Evolutionary conservation across 352 stramenopile species (phyloP), one percentile per base, ranked within the genome.

Genomic region (Phytopythium sindhum): DNA sequence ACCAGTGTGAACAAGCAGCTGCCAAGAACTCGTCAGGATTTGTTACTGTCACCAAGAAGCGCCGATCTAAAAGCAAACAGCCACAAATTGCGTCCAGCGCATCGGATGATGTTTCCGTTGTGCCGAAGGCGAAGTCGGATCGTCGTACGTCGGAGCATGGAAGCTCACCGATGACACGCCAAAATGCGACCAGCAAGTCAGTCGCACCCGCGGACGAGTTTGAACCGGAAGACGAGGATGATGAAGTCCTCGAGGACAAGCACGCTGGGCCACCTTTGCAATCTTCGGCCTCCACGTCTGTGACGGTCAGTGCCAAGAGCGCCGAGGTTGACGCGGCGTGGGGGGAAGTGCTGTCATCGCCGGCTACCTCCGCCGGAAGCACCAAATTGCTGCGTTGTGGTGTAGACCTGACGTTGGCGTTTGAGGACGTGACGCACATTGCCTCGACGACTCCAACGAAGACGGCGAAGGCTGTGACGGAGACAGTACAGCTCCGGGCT

Each of bases 341-440:
- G 2, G 51, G n/a, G 12, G 51, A 57, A 42, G 24, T 57, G 51
- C 11, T 39, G 51, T 37, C 51, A 42, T 57, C 51, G 19, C 14
- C 51, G 21, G 33, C 11, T 31, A 29, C 47, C 24, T 17, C 15
- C 19, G 17, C n/a, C 31, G 33, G 53, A 24, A 59, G 31, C 33
- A 23, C 29, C 21, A 44, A 44, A 12, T 4, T 57, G 39, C 58
- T 76, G 12, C 42, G 21, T 44, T 26, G 35, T 48, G 59, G 59
- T 15, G 41, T 58, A 1, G 65, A 61, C 6, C 15, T 72, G 3
- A 68, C 50, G 29, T 28, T 76, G 31, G 62, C 66, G 23, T 73
- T 76, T 35, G 62, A 73, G 17, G 60, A 66, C 15, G 61, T 76
- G 19, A 60, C 47, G 44, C 72, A 50, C 29, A 48, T 35, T 61